A percentile compares a stretch with the other conserved stretches of the same genome.
Evolutionary conservation across 495 filamentous ascomycete genomes (phyloP).

Genomic region (Tuber microsphaerosporum): DNA sequence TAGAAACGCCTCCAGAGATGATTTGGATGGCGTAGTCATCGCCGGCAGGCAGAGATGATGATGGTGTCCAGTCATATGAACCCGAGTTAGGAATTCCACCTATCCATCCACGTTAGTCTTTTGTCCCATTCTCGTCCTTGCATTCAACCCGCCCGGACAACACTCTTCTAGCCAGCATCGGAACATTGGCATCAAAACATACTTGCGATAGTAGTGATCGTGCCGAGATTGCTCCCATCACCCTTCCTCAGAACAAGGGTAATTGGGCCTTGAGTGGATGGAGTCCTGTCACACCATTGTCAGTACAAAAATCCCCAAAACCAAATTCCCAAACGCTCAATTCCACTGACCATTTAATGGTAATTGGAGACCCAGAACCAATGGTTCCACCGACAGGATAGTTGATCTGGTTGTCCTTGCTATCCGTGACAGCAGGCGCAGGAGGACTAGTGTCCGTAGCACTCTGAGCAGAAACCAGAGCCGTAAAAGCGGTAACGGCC

Average conservation of each 20-base stretch:
- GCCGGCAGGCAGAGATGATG: conserved; percentile 44
- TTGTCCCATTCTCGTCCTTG: neutral
- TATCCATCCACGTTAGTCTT: conserved; percentile 32
- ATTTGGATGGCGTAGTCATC: conserved; percentile 57
- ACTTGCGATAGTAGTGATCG: conserved; percentile 52
- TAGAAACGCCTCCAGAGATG: conserved; percentile 48
- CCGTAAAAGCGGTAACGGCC: conserved; percentile 29
- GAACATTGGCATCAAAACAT: conserved; percentile 36
- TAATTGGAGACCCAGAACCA: conserved; percentile 49
- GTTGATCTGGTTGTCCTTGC: conserved; percentile 50
- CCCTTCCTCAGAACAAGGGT: conserved; percentile 53
- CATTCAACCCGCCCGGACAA: neutral
- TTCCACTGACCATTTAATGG: conserved; percentile 49
- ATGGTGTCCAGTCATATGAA: conserved; percentile 52
- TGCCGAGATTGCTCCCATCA: conserved; percentile 44
- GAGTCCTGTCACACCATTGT: conserved; percentile 39
- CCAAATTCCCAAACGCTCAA: neutral
- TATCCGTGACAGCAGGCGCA: conserved; percentile 14
- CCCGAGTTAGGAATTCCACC: conserved; percentile 54
- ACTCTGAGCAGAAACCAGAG: conserved; percentile 38
- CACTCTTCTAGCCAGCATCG: too few relatives aligned
- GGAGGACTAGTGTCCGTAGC: conserved; percentile 27
- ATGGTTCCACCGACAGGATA: conserved; percentile 47
- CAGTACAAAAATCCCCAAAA: neutral
- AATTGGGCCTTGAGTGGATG: conserved; percentile 49